Evolutionary conservation across 768 basidiomycete species (phyloP), one percentile per base, ranked within the genome.

Genomic region (Collybia mongolica): DNA sequence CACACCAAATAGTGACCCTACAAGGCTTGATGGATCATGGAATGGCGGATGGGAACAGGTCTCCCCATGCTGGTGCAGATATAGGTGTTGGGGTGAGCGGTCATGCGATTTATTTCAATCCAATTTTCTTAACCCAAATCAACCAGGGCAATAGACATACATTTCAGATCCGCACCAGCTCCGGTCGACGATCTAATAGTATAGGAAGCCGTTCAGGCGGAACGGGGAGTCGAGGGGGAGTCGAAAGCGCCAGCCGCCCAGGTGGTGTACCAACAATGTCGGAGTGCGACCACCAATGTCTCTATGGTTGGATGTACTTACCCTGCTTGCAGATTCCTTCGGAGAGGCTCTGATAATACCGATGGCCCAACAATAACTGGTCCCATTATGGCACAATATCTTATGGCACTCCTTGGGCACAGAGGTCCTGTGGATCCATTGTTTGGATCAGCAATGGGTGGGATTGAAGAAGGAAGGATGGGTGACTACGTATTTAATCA

Each of bases 401-500:
- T 91, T 2, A 72, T 88, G 64, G 71, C 84, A 2, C 64, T 90
- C 51, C 72, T 90, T 38, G 76, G 74, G 24, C 67, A 75, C 28
- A 72, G 74, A 23, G 79, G 80, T 50, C 73, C 75, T 9, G 60
- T 79, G 47, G 49, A 67, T 22, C 74, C 74, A 12, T 44, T 81
- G 36, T 68, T 83, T 35, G 70, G 70, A n/a, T 59, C 58, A 17
- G 69, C 65, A 23, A 57, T 68, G 52, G 63, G 63, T 26, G 60
- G 63, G 23, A 71, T 77, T 3, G 73, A 77, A 48, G 69, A 69
- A 28, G 85, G 88, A 1, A 73, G 82, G 60, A 81, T 86, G 80
- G 94, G 94, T 2, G 94, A 97, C 65, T 97, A 96, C 71, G 94
- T 90, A 5, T 89, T 93, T 60, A 90, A 84, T 54, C 90, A 96